Percentiles rank a stretch among this genome's conserved stretches.
Conservation (phyloP, 1,284 basidiomycete species). For the Tylopilus orsonianus region DNA sequence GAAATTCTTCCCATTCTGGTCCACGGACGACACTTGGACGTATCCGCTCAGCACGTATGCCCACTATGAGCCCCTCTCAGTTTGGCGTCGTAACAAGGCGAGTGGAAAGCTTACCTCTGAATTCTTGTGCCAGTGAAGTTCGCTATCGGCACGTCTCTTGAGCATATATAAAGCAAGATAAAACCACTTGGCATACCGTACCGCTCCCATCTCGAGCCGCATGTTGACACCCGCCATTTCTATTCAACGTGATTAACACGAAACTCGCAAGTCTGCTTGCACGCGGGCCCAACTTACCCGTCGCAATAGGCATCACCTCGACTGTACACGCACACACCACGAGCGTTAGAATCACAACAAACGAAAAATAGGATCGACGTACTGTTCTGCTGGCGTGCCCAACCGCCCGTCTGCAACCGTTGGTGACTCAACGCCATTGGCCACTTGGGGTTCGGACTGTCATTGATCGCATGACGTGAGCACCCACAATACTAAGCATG, state of each 20-base stretch:
- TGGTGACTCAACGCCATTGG: conserved; percentile 54
- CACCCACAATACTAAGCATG: background rate
- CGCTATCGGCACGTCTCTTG: conserved; percentile 37
- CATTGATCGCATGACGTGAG: background rate
- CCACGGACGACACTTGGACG: conserved; percentile 62
- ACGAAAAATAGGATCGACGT: background rate
- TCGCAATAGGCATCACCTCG: conserved; percentile 43
- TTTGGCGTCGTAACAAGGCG: background rate
- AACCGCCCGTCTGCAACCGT: conserved; percentile 52
- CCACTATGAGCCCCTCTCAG: conserved; percentile 41
- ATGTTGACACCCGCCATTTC: conserved; percentile 46
- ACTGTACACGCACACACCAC: conserved; percentile 27
- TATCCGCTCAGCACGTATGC: conserved; percentile 64
- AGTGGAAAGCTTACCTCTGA: no score
- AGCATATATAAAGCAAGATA: background rate
- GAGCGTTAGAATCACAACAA: background rate
- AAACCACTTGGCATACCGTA: conserved; percentile 35
- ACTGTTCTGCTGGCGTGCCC: conserved; percentile 52
- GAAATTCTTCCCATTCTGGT: conserved; percentile 61
- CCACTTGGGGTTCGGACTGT: conserved; percentile 50
- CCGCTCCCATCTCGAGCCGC: conserved; percentile 50
- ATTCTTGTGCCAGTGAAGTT: conserved; percentile 45
- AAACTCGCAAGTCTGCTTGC: background rate
- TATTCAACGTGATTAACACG: background rate
- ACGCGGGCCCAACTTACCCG: conserved; percentile 9